Evolutionary conservation across 768 basidiomycete species (phyloP).

Genomic region (Panellus pusillus): DNA sequence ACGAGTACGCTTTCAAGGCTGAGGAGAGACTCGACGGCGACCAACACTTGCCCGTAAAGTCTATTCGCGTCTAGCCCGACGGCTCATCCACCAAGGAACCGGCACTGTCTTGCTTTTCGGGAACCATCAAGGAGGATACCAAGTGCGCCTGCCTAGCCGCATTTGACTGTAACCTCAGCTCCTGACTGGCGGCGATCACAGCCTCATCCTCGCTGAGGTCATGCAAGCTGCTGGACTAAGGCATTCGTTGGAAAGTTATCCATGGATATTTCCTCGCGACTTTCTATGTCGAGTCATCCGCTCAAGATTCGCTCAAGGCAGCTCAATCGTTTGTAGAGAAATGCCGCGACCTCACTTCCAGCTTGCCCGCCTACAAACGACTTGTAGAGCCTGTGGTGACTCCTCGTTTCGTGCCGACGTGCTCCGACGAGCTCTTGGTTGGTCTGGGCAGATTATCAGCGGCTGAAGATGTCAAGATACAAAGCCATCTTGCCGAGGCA

Average conservation of each 20-base stretch:
- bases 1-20: constrained; percentile 79
- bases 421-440: constrained; percentile 66
- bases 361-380: constrained; percentile 43
- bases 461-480: constrained; percentile 51
- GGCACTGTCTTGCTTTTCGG: constrained; percentile 77
- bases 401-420: constrained; percentile 88
- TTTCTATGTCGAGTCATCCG: constrained; percentile 68
- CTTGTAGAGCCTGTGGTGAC: constrained; percentile 83
- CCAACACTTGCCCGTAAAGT: constrained; percentile 59
- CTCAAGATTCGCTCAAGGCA: constrained; percentile 46
- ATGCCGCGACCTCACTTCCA: constrained; percentile 42
- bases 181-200: constrained; percentile 28
- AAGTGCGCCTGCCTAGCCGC: constrained; percentile 53
- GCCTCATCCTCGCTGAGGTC: constrained; percentile 72
- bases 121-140: constrained; percentile 78
- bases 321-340: constrained; percentile 56
- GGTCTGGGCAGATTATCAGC: constrained; percentile 60
- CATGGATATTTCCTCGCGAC: constrained; percentile 78
- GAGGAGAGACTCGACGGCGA: constrained; percentile 74
- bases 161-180: not conserved
- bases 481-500: constrained; percentile 85
- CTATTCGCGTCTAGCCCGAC: constrained; percentile 62
- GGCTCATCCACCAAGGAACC: constrained; percentile 75
- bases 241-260: constrained; percentile 89
- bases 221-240: constrained; percentile 75